These are phyloP conservation scores for Euclidium syriacum DNA, from an alignment of 345 rosid genomes.

Conservation along the genomic window DNA sequence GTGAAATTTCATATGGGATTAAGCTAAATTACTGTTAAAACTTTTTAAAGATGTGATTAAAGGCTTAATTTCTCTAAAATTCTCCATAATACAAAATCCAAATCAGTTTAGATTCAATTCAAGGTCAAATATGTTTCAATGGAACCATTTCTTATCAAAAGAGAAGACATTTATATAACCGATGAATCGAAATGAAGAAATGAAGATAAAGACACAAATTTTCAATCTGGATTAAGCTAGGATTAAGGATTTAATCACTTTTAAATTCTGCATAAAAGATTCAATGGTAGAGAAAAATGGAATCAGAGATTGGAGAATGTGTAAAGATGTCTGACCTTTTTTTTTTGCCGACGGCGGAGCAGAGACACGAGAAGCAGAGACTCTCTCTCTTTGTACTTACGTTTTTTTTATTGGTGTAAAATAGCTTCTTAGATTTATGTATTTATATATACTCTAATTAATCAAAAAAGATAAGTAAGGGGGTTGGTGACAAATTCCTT, in stretches of 20 bases:
- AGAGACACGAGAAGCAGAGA: slow-evolving; percentile 1
- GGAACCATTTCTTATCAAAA: no score
- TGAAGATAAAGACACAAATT: no score
- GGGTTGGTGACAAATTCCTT: slow-evolving; percentile 15
- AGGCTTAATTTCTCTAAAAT: no score
- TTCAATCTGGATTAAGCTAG: no score
- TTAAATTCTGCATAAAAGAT: neutral
- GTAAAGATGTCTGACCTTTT: slow-evolving; percentile 24
- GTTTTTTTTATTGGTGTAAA: neutral
- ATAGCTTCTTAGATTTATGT: neutral
- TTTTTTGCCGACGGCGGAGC: slow-evolving; percentile 19
- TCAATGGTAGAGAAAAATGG: slow-evolving; percentile 12
- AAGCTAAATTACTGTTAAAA: neutral
- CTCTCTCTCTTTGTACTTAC: neutral
- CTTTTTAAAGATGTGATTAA: no score
- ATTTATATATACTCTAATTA: neutral
- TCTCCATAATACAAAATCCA: no score
- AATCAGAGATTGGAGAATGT: slow-evolving; percentile 21
- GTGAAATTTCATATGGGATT: neutral
- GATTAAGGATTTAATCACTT: no score
- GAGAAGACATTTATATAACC: no score
- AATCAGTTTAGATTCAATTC: no score
- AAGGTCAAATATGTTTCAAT: no score
- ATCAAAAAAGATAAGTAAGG: neutral
- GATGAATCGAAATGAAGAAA: no score